Base-by-base conservation (phyloP, 805 yeast genomes). In the Saccharomyces paradoxus region DNA sequence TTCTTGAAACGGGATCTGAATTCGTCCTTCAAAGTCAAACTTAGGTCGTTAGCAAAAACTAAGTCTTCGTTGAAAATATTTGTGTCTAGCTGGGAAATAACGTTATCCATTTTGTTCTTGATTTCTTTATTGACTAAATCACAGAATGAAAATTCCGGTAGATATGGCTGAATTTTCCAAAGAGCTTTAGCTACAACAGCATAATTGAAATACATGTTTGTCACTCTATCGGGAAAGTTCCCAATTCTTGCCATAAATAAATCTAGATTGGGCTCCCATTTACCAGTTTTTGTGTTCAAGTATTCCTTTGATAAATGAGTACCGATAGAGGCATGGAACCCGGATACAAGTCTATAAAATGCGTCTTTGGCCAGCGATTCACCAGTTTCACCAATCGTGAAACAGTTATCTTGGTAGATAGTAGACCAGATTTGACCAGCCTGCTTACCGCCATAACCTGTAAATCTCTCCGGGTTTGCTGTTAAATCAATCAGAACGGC, bases 311-410 rank as follows among this genome's bases (percentile, higher is more conserved):
- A 81, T 57, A 94, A 76, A 71, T 94, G 99, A 1, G 96, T 90
- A 6, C 96, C 92, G 57, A 94, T 89, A 1, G 96, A 88, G 1
- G 97, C 89, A 67, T 94, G 99, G 86, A 94, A 81, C 1, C 99
- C 99, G 28, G 94, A 85, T 24, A 94, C 78, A 52, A 94, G 72
- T 60, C 94, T 81, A 72, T 86, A 94, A 63, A 94, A 94, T 44
- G 91, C 82, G 58, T 89, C 83, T 72, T 92, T 92, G 63, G 95
- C 98, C 48, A 85, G 72, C 67, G 96, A 91, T 58, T 79, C 81
- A 21, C 78, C 82, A 29, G 70, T 77, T 61, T 69, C 76, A 48
- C 61, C 64, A 28, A 51, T 76, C 2, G 62, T 55, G 72, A 91
- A 91, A 68, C 97, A 90, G 74, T 91, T 91, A 63, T 94, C 97